Evolutionary conservation across 2,329 filamentous ascomycete species (phyloP).

Genomic region (Elsinoe fawcettii): DNA sequence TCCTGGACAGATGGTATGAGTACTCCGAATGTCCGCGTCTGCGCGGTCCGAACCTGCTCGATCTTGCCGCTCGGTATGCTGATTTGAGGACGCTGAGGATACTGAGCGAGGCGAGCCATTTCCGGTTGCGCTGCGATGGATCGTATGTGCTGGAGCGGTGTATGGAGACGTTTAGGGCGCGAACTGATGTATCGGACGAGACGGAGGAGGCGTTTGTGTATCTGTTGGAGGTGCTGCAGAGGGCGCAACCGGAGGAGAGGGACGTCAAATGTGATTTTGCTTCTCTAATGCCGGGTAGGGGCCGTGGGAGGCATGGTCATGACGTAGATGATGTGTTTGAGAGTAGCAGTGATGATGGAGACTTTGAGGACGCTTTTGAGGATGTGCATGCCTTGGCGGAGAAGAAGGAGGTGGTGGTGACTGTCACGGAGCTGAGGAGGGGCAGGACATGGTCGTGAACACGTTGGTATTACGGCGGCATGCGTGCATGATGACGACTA

Average conservation of each 20-base stretch:
- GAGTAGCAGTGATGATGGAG: not conserved
- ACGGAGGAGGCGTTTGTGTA: not conserved
- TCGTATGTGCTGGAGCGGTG: constrained; percentile 18
- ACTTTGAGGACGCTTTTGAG: not conserved
- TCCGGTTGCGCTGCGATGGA: constrained; percentile 24
- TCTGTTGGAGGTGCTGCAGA: not conserved
- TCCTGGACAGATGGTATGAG: constrained; percentile 32
- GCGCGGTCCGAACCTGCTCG: constrained; percentile 27
- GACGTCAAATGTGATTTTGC: not conserved
- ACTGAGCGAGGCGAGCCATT: constrained; percentile 23
- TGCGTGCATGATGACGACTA: too few species aligned
- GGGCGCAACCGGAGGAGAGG: not conserved
- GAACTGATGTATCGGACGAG: not conserved
- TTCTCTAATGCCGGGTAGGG: not conserved
- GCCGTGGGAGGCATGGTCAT: not conserved
- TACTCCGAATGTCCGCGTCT: constrained; percentile 30
- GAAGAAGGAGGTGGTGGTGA: not conserved
- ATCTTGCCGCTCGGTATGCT: constrained; percentile 26
- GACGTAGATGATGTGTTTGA: not conserved
- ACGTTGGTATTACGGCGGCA: too few species aligned
- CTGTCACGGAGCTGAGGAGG: not conserved
- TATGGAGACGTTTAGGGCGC: not conserved
- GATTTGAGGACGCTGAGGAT: constrained; percentile 28
- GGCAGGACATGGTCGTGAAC: not conserved
- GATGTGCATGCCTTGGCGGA: not conserved